phyloP scores from a whole-genome alignment of 495 filamentous ascomycete genomes.

The Aspergillus kassunensis region DNA sequence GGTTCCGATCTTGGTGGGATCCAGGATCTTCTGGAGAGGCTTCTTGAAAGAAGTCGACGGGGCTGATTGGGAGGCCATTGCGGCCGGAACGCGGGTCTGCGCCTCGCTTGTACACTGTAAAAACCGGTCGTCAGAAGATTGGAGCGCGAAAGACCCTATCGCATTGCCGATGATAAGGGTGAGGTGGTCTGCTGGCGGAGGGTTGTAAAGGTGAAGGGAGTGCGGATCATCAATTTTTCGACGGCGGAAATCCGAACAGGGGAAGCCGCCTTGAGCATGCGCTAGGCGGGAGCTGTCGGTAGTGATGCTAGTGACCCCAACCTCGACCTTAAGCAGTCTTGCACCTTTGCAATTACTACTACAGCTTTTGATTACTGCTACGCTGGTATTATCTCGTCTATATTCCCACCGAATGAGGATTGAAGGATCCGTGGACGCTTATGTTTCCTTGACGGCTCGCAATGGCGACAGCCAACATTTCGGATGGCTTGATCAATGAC shows the following conservation, averaged over 20 bases:
- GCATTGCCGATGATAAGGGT: slow-evolving; percentile 3
- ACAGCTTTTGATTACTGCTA: not conserved
- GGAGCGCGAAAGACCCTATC: slow-evolving; percentile 7
- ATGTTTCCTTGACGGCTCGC: slow-evolving; percentile 12
- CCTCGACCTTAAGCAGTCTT: not conserved
- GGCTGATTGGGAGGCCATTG: slow-evolving; percentile 38
- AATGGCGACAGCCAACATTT: slow-evolving; percentile 16
- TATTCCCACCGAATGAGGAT: slow-evolving; percentile 17
- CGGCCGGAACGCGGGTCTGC: slow-evolving; percentile 22
- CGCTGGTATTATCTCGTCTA: not conserved
- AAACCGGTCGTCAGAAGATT: not conserved
- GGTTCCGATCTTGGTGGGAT: slow-evolving; percentile 42
- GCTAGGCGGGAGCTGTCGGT: slow-evolving; percentile 1
- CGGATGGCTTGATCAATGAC: slow-evolving; percentile 15
- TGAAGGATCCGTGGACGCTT: slow-evolving; percentile 11
- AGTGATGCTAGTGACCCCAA: slow-evolving; percentile 1
- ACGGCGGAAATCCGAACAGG: slow-evolving; percentile 15
- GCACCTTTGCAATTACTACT: not conserved
- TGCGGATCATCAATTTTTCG: slow-evolving; percentile 30
- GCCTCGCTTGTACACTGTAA: not conserved
- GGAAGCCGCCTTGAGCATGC: not conserved
- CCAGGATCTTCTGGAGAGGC: slow-evolving; percentile 39
- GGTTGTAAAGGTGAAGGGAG: slow-evolving; percentile 6
- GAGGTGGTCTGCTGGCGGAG: slow-evolving; percentile 1
- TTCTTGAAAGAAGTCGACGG: slow-evolving; percentile 11